phyloP scores from a whole-genome alignment of 345 rosid genomes.

The Psidium guajava region DNA sequence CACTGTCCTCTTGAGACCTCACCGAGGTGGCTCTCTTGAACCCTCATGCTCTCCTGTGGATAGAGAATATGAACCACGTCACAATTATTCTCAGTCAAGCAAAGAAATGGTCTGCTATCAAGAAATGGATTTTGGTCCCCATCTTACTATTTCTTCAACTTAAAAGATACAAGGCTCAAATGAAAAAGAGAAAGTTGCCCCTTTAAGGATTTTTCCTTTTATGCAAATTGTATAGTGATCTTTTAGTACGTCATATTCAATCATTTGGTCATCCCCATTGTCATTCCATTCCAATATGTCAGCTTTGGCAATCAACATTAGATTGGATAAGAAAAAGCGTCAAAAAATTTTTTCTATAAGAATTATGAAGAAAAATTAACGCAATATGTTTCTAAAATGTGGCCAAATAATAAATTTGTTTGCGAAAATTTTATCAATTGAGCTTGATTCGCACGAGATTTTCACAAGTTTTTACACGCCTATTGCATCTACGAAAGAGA shows the following conservation, averaged over 20 bases:
- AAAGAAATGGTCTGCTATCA: no score
- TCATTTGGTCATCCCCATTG: not conserved
- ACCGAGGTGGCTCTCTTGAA: no score
- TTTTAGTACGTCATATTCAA: not conserved
- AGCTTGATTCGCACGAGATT: not conserved
- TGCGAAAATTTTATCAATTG: not conserved
- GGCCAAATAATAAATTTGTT: not conserved
- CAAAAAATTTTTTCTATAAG: not conserved
- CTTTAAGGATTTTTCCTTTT: not conserved
- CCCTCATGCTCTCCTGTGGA: no score
- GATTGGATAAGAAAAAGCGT: not conserved
- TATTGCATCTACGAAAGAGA: not conserved
- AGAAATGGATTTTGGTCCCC: no score
- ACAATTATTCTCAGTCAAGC: no score
- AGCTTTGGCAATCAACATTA: not conserved
- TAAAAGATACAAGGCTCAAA: no score
- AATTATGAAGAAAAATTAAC: not conserved
- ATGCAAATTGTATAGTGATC: not conserved
- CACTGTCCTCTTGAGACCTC: no score
- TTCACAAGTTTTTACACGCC: not conserved
- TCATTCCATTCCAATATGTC: not conserved
- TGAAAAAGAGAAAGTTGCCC: not conserved
- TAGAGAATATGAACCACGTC: no score
- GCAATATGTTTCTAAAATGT: not conserved
- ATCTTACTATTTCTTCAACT: no score